Evolutionary conservation across 306 rosid genomes (phyloP), one percentile per base, ranked within the genome.

Genomic region (Myrica gale): DNA sequence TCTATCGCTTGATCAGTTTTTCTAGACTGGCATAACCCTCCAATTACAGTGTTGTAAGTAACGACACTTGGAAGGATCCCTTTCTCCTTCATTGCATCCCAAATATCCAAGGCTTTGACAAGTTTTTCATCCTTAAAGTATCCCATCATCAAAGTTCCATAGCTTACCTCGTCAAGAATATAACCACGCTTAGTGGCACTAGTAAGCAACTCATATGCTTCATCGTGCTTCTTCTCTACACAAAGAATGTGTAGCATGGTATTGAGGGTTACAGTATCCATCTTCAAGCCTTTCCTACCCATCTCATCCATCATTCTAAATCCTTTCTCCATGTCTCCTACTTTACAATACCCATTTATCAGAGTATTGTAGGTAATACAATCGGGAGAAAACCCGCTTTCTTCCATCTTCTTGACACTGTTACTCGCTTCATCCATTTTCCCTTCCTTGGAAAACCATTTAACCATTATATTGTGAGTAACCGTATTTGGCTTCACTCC

Each of bases 361-460:
- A 90, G 76, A 46, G 98, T 94, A 80, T 94, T 92, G 68, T 89
- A 94, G 46, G 97, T 90, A 77, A 86, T 79, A 79, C 82, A 77
- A 82, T 85, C 86, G 1, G 95, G 96, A 66, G 90, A 82, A 86
- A 87, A 60, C 69, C 93, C 98, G 74, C 71, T 80, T 63, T 88
- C 90, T 68, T 79, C 89, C 96, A 94, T 94, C 66, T 87, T 87
- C 52, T 26, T 56, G 7, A 87, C 37, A 17, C 26, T 57, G 20
- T 78, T 50, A 32, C 76, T 79, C 0, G 98, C 97, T 74, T 90
- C 95, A 72, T 85, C 84, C 71, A 85, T 77, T 79, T 73, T 90
- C 50, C 95, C 96, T 85, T 94, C 90, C 89, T 85, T 90, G 74
- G 90, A 87, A 37, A 74, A 86, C 98, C 98, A 92, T 87, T 94